Evolutionary conservation across 176 grass and related monocot genomes (phyloP), one percentile per base, ranked within the genome.

Genomic region (Themeda triandra): DNA sequence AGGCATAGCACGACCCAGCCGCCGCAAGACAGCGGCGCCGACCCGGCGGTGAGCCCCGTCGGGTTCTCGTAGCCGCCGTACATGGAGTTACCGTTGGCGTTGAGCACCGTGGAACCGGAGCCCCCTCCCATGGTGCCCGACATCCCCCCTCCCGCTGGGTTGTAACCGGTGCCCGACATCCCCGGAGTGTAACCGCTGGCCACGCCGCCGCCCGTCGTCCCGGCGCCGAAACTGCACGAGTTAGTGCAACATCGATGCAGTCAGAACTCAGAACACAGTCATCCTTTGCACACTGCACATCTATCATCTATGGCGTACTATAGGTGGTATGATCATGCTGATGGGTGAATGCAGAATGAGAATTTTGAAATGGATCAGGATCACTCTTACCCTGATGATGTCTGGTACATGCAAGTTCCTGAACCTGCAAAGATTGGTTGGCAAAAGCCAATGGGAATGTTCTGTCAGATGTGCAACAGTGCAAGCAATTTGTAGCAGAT

Each of bases 41-140:
- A 71, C 75, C 64, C 73, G 60, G 78, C 84, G 54, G 78, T 74
- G 32, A 92, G 17, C 74, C 85, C 73, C 21, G 91, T 84, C 3
- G 86, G 88, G 75, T 27, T 92, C 39, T 83, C 84, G 3, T 86
- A 79, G 39, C 91, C 91, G 30, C 89, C 93, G 42, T 89, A 99
- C 63, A 87, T 89, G 2, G 96, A 88, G 40, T 73, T 87, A 30
- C 86, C 73, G 66, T 92, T 90, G 0, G 91, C 81, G 78, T 99
- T 99, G 41, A 96, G 80, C 71, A 95, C 93, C 6, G 92, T 90
- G 13, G 96, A 92, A 27, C 96, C 93, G 1, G 91, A 51, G 7
- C 84, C 71, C 4, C 84, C 39, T 31, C 89, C 83, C 51, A 66
- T 10, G 27, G 4, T 19, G 14, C 71, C 66, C 31, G 79, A 40